phyloP scores from a whole-genome alignment of 495 filamentous ascomycete species.

The Choiromyces venosus region DNA sequence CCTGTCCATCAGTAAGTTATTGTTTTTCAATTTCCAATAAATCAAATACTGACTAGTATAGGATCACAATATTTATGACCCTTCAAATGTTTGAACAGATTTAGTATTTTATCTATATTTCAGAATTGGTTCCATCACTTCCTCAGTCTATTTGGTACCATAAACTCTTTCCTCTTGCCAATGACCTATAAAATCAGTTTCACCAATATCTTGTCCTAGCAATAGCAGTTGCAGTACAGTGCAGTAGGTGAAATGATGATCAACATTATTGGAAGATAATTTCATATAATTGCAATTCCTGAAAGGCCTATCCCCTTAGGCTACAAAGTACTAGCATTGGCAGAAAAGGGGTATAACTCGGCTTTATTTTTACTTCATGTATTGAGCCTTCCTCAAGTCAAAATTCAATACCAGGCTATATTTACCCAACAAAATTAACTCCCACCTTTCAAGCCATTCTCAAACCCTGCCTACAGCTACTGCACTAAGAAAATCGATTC shows the following conservation, averaged over 20 bases:
- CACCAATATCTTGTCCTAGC: slow-evolving; percentile 5
- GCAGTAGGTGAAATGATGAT: slow-evolving; percentile 20
- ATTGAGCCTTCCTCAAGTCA: too few species aligned
- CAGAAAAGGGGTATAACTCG: neutral
- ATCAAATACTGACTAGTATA: neutral
- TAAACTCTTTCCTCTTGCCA: too few species aligned
- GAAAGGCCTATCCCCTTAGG: slow-evolving; percentile 13
- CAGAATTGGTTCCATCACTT: neutral
- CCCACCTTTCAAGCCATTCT: slow-evolving; percentile 1
- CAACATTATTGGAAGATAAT: slow-evolving; percentile 3
- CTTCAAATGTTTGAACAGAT: slow-evolving; percentile 2
- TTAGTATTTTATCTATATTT: too few species aligned
- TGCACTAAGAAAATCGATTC: neutral
- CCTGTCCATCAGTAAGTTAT: too few species aligned
- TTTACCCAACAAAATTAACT: neutral
- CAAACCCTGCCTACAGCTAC: neutral
- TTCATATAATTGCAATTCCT: slow-evolving; percentile 10
- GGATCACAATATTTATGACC: slow-evolving; percentile 1
- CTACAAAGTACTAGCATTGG: slow-evolving; percentile 6
- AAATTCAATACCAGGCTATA: neutral
- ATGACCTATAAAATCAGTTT: too few species aligned
- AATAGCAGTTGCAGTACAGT: neutral
- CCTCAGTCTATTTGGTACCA: neutral
- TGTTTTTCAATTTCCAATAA: neutral
- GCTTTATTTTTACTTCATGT: neutral